Evolutionary conservation across 345 rosid genomes (phyloP).

Genomic region (Eucalyptus virginea): DNA sequence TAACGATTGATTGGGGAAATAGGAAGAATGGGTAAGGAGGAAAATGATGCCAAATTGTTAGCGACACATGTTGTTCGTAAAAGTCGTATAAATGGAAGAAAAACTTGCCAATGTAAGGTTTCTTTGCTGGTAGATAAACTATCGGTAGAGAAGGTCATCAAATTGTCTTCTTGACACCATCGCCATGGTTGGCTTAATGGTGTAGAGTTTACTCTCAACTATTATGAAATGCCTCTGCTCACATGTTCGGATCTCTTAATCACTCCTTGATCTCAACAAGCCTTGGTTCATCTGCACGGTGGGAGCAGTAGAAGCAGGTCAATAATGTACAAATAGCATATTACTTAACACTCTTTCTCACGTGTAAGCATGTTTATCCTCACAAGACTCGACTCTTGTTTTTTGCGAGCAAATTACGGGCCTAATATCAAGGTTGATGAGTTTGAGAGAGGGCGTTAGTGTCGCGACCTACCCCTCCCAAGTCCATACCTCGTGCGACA

Average conservation of each 20-base stretch:
- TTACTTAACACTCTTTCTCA: neutral
- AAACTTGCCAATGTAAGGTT: neutral
- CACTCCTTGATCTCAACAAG: neutral
- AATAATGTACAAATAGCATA: neutral
- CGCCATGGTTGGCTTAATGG: neutral
- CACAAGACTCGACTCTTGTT: too few relatives aligned
- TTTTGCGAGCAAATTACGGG: too few relatives aligned
- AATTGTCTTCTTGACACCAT: too few relatives aligned
- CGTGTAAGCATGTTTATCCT: neutral
- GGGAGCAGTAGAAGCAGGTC: neutral
- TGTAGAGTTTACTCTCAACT: neutral
- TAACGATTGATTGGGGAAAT: neutral
- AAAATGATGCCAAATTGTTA: neutral
- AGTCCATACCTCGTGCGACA: too few relatives aligned
- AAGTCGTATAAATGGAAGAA: neutral
- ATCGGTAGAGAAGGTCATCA: neutral
- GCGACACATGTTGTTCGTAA: neutral
- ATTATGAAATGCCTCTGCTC: neutral
- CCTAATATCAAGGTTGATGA: too few relatives aligned
- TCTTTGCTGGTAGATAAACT: neutral
- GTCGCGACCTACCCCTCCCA: too few relatives aligned
- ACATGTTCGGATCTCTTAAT: neutral
- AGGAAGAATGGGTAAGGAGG: neutral
- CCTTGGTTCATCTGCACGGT: neutral
- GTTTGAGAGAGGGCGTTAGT: too few relatives aligned